phyloP scores from a whole-genome alignment of 73 alveolate genomes.

The Tetrahymena thermophila region DNA sequence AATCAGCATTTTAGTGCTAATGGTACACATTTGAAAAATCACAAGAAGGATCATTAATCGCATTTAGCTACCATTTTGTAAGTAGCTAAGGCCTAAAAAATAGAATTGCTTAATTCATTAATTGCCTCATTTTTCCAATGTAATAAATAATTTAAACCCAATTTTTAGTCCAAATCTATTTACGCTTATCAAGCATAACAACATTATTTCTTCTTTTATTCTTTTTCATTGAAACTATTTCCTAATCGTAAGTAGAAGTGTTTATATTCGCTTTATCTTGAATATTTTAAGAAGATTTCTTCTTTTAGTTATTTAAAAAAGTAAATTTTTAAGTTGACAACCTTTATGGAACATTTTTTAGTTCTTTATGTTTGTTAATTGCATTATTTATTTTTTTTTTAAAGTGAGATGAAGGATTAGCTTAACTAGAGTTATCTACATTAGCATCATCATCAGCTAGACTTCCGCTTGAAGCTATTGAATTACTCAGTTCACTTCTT shows the following conservation, averaged over 20 bases:
- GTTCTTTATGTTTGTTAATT: not conserved
- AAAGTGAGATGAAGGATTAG: not conserved
- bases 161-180: not conserved
- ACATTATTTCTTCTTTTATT: not conserved
- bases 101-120: not conserved
- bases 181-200: not conserved
- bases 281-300: not conserved
- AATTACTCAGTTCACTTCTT: not conserved
- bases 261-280: not conserved
- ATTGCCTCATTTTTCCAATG: not conserved
- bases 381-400: not conserved
- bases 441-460: not conserved
- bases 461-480: not conserved
- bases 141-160: not conserved
- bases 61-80: not conserved
- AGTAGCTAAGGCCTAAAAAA: not conserved
- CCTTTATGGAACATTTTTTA: not conserved
- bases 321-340: not conserved
- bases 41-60: not conserved
- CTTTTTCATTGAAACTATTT: not conserved
- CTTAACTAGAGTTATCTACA: not conserved
- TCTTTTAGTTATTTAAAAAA: not conserved
- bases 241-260: not conserved
- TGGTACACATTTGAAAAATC: not conserved
- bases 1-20: not conserved